These are phyloP conservation scores for Cucurbita maxima DNA, from an alignment of 306 rosid species.

Conservation along the genomic window DNA sequence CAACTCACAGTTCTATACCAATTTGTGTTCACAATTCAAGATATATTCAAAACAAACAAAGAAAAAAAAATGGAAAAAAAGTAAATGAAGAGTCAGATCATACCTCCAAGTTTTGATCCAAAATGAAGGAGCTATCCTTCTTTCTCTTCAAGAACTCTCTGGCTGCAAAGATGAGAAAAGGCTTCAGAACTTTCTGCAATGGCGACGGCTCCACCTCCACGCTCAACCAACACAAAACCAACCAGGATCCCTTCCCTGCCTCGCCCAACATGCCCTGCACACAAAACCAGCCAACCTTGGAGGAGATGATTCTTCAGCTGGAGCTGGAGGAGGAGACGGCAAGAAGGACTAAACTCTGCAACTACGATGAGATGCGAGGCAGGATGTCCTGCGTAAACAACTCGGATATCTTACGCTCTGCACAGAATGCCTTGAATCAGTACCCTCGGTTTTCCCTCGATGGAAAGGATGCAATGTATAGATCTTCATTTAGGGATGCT, in stretches of 20 bases:
- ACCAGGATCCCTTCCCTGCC: neutral
- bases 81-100: no score
- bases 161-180: no score
- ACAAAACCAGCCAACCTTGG: slow-evolving; percentile 36
- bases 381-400: slow-evolving; percentile 72
- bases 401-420: slow-evolving; percentile 65
- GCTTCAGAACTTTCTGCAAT: no score
- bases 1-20: no score
- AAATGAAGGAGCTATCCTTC: no score
- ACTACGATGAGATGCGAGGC: slow-evolving; percentile 14
- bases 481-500: slow-evolving; percentile 47
- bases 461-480: slow-evolving; percentile 81
- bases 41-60: no score
- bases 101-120: no score
- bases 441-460: slow-evolving; percentile 91
- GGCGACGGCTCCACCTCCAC: no score
- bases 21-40: no score
- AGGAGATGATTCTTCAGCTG: slow-evolving; percentile 50
- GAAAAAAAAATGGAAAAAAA: no score
- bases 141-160: no score
- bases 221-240: no score
- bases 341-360: slow-evolving; percentile 27
- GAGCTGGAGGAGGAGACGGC: slow-evolving; percentile 62
- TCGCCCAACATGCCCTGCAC: neutral
- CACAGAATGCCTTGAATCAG: slow-evolving; percentile 79